These are phyloP conservation scores for Kodamaea sp. DNA, from an alignment of 1,139 yeast genomes.

Conservation along the genomic window DNA sequence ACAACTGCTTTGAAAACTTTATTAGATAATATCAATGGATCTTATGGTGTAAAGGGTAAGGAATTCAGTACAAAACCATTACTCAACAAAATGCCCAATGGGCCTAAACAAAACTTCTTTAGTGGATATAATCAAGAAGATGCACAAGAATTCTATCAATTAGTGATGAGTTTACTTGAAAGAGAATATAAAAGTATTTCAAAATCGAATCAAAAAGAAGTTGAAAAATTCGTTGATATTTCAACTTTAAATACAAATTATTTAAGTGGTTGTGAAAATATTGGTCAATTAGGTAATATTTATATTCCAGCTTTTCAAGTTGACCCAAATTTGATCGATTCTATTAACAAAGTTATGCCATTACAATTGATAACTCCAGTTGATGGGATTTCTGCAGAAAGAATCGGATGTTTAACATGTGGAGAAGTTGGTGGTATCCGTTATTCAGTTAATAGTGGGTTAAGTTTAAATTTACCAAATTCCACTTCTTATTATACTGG, in stretches of 20 bases:
- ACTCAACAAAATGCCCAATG: constrained; percentile 69
- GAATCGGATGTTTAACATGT: constrained; percentile 85
- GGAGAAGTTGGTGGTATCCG: constrained; percentile 93
- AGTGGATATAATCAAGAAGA: constrained; percentile 89
- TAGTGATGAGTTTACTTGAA: constrained; percentile 69
- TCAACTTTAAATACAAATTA: constrained; percentile 18
- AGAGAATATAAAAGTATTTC: constrained; percentile 45
- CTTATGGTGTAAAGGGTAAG: constrained; percentile 50
- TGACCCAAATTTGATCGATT: constrained; percentile 55
- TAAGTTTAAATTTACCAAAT: constrained; percentile 63
- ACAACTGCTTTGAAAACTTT: constrained; percentile 50
- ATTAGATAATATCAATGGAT: constrained; percentile 52
- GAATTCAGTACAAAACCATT: constrained; percentile 68
- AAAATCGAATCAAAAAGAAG: constrained; percentile 9
- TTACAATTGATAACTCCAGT: constrained; percentile 75
- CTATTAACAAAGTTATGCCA: constrained; percentile 43
- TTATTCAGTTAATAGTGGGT: constrained; percentile 75
- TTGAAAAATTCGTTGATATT: constrained; percentile 23
- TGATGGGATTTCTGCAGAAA: constrained; percentile 80
- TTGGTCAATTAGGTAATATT: constrained; percentile 59
- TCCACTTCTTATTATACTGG: constrained; percentile 33
- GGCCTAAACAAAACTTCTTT: constrained; percentile 73
- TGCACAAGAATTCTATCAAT: constrained; percentile 91
- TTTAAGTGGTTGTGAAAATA: constrained; percentile 45
- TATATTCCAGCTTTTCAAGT: constrained; percentile 70